Base-by-base conservation (phyloP, 805 yeast genomes). In the Candida tibetensis region DNA sequence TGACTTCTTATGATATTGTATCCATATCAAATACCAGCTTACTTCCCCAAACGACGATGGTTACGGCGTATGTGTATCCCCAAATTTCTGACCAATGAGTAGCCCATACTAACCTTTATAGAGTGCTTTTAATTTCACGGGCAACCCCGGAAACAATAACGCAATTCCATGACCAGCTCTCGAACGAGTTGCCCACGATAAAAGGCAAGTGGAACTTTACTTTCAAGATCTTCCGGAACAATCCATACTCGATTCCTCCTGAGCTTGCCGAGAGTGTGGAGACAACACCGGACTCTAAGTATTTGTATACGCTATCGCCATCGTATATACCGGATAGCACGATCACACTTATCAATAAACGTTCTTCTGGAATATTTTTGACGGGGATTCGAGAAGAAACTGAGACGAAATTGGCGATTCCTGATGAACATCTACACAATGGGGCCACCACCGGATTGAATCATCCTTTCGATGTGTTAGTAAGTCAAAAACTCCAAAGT, bases 151-250 rank as follows among this genome's bases (percentile, higher is more conserved):
- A 76, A 34, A 74, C 84, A 4, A 82, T 85, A 22, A 68, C 85
- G 0, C 73, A 76, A 30, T 76, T 84, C 50, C 89, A 84, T 53
- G 95, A 86, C 56, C 72, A 75, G 39, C 71, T 86, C 12, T 74
- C 83, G 3, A 82, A 82, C 48, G 81, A 79, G 44, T 67, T 82
- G 12, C 90, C 93, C 1, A 66, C 72, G 13, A 51, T 72, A 2
- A 62, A 74, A 19, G 88, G 74, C 3, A 71, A 79, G 31, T 85
- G 95, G 95, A 68, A 66, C 29, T 80, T 84, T 48, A 85, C 76
- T 36, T 71, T 84, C 46, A 81, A 76, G 50, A 76, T 86, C 26
- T 85, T 79, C 56, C 61, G 85, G 25, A 81, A 79, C 48, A 85
- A 83, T 67, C 58, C 77, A 48, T 63, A 66, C 62, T 65, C 78